Base-by-base conservation (phyloP, 805 yeast genomes). In the Hanseniaspora nectarophila region DNA sequence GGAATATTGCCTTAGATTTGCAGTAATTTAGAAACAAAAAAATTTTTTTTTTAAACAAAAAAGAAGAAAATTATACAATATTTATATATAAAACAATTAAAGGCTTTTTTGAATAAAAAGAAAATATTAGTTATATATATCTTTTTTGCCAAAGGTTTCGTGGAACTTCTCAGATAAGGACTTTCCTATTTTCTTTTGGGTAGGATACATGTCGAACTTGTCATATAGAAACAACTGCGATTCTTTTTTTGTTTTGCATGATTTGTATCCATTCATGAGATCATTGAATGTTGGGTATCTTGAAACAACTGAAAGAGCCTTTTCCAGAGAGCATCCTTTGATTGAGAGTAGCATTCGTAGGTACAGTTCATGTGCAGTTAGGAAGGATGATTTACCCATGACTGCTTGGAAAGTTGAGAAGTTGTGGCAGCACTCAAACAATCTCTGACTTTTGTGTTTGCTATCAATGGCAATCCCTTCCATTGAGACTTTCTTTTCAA, bases 251-350 rank as follows among this genome's bases (percentile, higher is more conserved):
- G 64, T 45, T 12, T 51, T 47, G 34, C 69, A 66, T 4, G 51
- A 51, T 6, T 58, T 48, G 46, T 65, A 66, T 1, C 67, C 68
- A 15, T 38, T 49, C n/a, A 66, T 35, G 0, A 90, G 70, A 18
- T 61, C 63, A 33, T 68, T 67, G 0, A 97, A 92, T 0, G 97
- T 89, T 2, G 79, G 78, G 61, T 72, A 92, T 39, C 72, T 63
- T 18, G 70, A 69, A 65, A 89, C 97, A 9, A 92, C 79, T 7
- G 78, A 77, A 9, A 78, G 61, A 0, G 98, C 98, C 62, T 85
- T 87, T 56, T 90, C 97, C 29, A 85, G 67, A 0, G 95, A 78
- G 1, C 92, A 72, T 0, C 97, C 98, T 55, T 77, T 74, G 2
- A 84, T 74, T 2, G 88, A 76, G 82, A 88, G 78, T 21, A 92